A percentile compares a stretch with the other conserved stretches of the same genome.
These are phyloP conservation scores for Trichophyton mentagrophytes DNA, from an alignment of 2,329 filamentous ascomycete species.

Conservation along the genomic window DNA sequence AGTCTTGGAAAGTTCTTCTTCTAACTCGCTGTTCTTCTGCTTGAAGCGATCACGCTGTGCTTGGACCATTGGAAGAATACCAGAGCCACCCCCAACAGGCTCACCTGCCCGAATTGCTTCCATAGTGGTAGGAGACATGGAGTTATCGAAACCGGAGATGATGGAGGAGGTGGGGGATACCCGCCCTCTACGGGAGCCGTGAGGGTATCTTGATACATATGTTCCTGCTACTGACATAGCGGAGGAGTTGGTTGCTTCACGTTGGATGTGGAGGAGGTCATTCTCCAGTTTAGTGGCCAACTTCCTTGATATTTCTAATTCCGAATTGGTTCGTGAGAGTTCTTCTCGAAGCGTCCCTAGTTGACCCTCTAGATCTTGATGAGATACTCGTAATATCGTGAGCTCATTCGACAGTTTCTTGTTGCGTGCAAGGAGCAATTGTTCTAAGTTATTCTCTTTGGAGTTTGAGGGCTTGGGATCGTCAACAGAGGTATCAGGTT, in stretches of 20 bases:
- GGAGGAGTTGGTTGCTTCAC: constrained; percentile 66
- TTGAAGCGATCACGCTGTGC: constrained; percentile 97
- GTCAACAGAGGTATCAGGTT: constrained; percentile 36
- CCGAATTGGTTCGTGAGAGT: constrained; percentile 66
- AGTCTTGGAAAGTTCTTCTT: constrained; percentile 74
- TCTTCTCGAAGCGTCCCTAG: constrained; percentile 73
- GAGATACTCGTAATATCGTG: constrained; percentile 81
- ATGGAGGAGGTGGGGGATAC: constrained; percentile 92
- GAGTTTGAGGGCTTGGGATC: constrained; percentile 35
- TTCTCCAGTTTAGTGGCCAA: constrained; percentile 84
- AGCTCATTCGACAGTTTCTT: constrained; percentile 94
- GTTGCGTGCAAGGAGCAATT: constrained; percentile 80
- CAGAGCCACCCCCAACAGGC: constrained; percentile 60
- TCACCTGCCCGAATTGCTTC: constrained; percentile 53
- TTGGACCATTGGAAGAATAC: constrained; percentile 94
- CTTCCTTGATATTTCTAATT: constrained; percentile 71
- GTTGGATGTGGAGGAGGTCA: constrained; percentile 76
- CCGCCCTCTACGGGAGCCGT: constrained; percentile 54
- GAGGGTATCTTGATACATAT: constrained; percentile 67
- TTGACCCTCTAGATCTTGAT: constrained; percentile 75
- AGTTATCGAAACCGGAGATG: constrained; percentile 86
- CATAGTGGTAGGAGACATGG: constrained; percentile 40
- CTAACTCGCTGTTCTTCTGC: constrained; percentile 81
- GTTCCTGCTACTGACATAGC: constrained; percentile 89
- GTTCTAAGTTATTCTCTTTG: constrained; percentile 74